These are phyloP conservation scores for Glarea lozoyensis DNA, from an alignment of 495 filamentous ascomycete species.

Conservation along the genomic window DNA sequence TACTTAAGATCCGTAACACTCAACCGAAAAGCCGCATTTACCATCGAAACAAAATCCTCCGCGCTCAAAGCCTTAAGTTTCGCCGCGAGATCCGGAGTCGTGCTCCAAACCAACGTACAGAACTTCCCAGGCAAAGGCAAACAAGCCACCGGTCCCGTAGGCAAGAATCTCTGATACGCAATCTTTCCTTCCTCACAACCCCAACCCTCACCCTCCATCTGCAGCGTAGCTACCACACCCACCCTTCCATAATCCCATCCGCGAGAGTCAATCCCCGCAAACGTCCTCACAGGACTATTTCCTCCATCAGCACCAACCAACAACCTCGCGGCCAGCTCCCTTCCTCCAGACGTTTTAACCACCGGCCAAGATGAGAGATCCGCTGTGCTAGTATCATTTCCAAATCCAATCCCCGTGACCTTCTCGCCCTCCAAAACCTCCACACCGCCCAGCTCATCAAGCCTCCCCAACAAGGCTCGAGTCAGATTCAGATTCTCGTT, in stretches of 20 bases:
- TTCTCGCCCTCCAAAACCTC: constrained; percentile 64
- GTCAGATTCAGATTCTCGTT: constrained; percentile 88
- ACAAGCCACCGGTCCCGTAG: constrained; percentile 82
- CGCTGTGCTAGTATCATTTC: constrained; percentile 55
- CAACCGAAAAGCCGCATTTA: constrained; percentile 90
- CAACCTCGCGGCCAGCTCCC: constrained; percentile 66
- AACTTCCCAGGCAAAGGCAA: constrained; percentile 77
- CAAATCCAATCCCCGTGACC: constrained; percentile 70
- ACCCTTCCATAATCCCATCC: constrained; percentile 93
- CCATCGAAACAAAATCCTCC: constrained; percentile 71
- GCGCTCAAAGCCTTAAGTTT: constrained; percentile 65
- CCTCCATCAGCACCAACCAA: constrained; percentile 91
- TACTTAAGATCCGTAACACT: constrained; percentile 68
- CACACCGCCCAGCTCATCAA: constrained; percentile 59
- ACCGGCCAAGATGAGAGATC: constrained; percentile 85
- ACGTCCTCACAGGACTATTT: constrained; percentile 86
- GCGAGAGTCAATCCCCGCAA: constrained; percentile 71
- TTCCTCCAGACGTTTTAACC: constrained; percentile 52
- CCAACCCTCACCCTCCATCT: constrained; percentile 51
- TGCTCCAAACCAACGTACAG: constrained; percentile 89
- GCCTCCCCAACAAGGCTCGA: constrained; percentile 57
- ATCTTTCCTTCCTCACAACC: constrained; percentile 49
- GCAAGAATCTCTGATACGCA: constrained; percentile 93
- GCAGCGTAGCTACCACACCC: constrained; percentile 83
- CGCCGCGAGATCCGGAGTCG: constrained; percentile 66